phyloP scores from a whole-genome alignment of 768 basidiomycete genomes.

The Suillus subaureus region DNA sequence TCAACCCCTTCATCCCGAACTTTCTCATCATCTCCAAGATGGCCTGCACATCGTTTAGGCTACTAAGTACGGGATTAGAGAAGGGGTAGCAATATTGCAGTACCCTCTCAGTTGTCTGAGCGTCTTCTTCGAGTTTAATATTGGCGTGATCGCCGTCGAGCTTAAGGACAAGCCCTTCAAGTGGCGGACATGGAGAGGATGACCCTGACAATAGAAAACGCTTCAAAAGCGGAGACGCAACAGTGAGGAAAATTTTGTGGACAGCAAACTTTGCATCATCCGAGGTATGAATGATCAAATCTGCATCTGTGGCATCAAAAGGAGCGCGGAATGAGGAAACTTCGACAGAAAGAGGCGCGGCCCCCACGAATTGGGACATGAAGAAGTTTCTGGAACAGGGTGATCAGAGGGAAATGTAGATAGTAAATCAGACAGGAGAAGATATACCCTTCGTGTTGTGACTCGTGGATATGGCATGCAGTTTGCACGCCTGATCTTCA shows the following conservation, averaged over 20 bases:
- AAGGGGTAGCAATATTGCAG: slow-evolving; percentile 42
- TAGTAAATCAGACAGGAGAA: neutral
- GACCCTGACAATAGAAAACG: slow-evolving; percentile 29
- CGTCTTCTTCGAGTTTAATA: slow-evolving; percentile 37
- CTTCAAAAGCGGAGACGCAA: slow-evolving; percentile 44
- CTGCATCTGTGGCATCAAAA: slow-evolving; percentile 43
- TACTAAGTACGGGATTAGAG: slow-evolving; percentile 32
- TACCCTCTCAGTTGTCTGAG: slow-evolving; percentile 31
- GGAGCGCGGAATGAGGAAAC: slow-evolving; percentile 31
- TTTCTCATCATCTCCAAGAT: slow-evolving; percentile 40
- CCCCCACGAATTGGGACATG: slow-evolving; percentile 31
- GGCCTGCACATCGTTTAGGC: slow-evolving; percentile 37
- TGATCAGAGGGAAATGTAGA: slow-evolving; percentile 2
- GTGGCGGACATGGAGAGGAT: slow-evolving; percentile 30
- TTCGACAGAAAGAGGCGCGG: slow-evolving; percentile 31
- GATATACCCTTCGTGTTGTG: slow-evolving; percentile 2
- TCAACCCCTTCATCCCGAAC: slow-evolving; percentile 39
- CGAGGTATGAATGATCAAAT: slow-evolving; percentile 43
- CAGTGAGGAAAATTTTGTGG: slow-evolving; percentile 43
- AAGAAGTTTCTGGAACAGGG: neutral
- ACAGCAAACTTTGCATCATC: slow-evolving; percentile 48
- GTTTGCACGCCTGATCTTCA: slow-evolving; percentile 8
- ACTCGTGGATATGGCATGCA: slow-evolving; percentile 4
- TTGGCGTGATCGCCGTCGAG: slow-evolving; percentile 26
- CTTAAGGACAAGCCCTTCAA: slow-evolving; percentile 26